Evolutionary conservation across 345 rosid genomes (phyloP), one percentile per base, ranked within the genome.

Genomic region (Camelina hispida): DNA sequence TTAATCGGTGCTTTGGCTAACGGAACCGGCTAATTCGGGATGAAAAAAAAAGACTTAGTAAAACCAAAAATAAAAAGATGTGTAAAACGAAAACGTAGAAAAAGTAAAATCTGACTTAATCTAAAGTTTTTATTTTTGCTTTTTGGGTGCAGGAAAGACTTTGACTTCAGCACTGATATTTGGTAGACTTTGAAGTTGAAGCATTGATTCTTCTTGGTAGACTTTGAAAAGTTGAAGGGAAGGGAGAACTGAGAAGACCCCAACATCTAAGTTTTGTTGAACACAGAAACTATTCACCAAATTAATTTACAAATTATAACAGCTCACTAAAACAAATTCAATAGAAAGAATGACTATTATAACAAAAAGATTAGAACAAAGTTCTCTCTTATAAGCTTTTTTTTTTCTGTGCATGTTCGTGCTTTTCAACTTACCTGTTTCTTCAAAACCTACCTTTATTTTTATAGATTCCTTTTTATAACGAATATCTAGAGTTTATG

Each of bases 91-190:
- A n/a, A 37, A 6, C 4, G 15, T 43, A 20, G 42, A 66, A 74
- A 28, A 66, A 50, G 48, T 62, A 76, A 75, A 69, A 69, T 76
- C 42, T 69, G 62, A 53, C 75, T 32, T 76, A 69, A 76, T 43
- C 62, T 52, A 52, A 28, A 68, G 79, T 38, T 28, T 7, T 32
- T 70, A 59, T 54, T 70, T 68, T 54, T 51, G 42, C 63, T 62
- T 62, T 69, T 54, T 69, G 53, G 71, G 71, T 70, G 35, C 62
- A 62, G 52, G 75, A 70, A 62, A 54, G 66, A 77, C 80, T 70
- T 70, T 70, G 80, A 77, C 80, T 70, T 77, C 46, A 69, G 71
- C 80, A 77, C 76, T 77, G 53, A 70, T 16, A 77, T 69, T 22
- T 46, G 61, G 35, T 59, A 48, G 78, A 74, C 50, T 64, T 73